A percentile compares a stretch with the other conserved stretches of the same genome.
Conservation (phyloP, 495 filamentous ascomycete genomes). For the Pyrenopolyporus hunteri region DNA sequence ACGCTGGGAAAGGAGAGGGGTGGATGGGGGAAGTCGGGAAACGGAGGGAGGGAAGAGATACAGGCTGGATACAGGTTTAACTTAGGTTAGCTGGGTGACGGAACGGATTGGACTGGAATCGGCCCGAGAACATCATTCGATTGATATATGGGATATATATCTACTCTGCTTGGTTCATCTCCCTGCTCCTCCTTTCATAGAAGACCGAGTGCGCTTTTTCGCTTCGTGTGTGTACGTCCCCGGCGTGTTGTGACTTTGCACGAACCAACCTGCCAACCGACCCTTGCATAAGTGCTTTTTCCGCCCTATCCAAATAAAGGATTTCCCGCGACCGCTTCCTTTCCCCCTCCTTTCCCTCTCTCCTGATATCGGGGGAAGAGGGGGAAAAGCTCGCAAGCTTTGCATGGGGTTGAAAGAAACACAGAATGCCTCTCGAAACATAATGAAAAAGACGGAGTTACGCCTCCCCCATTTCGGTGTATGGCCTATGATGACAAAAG, state of each 20-base stretch:
- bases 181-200: background rate
- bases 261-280: background rate
- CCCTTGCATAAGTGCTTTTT: background rate
- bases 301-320: slow-evolving; percentile 1
- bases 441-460: slow-evolving; percentile 3
- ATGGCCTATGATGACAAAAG: slow-evolving; percentile 10
- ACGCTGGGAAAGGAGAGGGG: too few relatives aligned
- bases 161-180: slow-evolving; percentile 23
- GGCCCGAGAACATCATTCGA: slow-evolving; percentile 7
- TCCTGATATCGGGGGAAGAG: background rate
- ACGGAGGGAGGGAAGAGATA: background rate
- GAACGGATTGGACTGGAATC: background rate
- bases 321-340: slow-evolving; percentile 1
- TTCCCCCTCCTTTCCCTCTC: background rate
- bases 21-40: too few relatives aligned
- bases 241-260: background rate
- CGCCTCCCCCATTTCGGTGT: slow-evolving; percentile 14
- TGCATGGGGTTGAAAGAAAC: background rate
- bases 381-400: background rate
- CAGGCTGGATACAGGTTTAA: background rate
- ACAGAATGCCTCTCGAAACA: slow-evolving; percentile 11
- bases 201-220: background rate
- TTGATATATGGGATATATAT: slow-evolving; percentile 36
- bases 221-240: background rate
- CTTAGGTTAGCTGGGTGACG: background rate